Conservation (phyloP, 2,329 filamentous ascomycete genomes). For the Metarhizium guizhouense region DNA sequence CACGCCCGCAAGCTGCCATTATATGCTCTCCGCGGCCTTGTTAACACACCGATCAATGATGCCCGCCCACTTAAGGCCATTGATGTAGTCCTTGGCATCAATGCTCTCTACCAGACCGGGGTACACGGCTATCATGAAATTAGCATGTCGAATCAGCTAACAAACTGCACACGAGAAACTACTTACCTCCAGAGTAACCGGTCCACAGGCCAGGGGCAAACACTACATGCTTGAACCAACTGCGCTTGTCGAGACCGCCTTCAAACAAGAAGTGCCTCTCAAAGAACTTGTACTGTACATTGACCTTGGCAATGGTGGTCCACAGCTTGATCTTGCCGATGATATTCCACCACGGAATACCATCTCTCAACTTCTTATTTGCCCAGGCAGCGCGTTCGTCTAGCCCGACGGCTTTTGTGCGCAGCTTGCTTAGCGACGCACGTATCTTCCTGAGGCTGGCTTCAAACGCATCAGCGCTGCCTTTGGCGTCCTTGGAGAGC, state of each 20-base stretch:
- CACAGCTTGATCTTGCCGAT: slow-evolving; percentile 57
- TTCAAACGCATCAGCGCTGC: slow-evolving; percentile 30
- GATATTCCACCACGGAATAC: slow-evolving; percentile 73
- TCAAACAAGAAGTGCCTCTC: slow-evolving; percentile 73
- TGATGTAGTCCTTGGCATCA: slow-evolving; percentile 47
- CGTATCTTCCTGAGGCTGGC: slow-evolving; percentile 30
- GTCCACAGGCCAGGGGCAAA: slow-evolving; percentile 91
- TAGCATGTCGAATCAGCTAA: slow-evolving; percentile 4
- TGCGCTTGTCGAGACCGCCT: slow-evolving; percentile 66
- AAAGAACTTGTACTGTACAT: slow-evolving; percentile 74
- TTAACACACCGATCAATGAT: slow-evolving; percentile 46
- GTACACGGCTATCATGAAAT: slow-evolving; percentile 40
- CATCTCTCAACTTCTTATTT: slow-evolving; percentile 33
- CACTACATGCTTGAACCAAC: slow-evolving; percentile 92
- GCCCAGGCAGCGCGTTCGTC: slow-evolving; percentile 35
- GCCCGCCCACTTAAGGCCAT: slow-evolving; percentile 48
- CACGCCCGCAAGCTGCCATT: background rate
- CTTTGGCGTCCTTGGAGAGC: slow-evolving; percentile 15
- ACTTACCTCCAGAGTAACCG: slow-evolving; percentile 69
- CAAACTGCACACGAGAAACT: slow-evolving; percentile 4
- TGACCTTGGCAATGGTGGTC: slow-evolving; percentile 55
- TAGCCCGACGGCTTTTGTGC: slow-evolving; percentile 31
- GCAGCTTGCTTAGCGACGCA: slow-evolving; percentile 27
- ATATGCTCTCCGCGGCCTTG: slow-evolving; percentile 33
- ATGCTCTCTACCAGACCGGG: slow-evolving; percentile 55